Base-by-base conservation (phyloP, 495 filamentous ascomycete species). In the Lindgomyces ingoldianus region DNA sequence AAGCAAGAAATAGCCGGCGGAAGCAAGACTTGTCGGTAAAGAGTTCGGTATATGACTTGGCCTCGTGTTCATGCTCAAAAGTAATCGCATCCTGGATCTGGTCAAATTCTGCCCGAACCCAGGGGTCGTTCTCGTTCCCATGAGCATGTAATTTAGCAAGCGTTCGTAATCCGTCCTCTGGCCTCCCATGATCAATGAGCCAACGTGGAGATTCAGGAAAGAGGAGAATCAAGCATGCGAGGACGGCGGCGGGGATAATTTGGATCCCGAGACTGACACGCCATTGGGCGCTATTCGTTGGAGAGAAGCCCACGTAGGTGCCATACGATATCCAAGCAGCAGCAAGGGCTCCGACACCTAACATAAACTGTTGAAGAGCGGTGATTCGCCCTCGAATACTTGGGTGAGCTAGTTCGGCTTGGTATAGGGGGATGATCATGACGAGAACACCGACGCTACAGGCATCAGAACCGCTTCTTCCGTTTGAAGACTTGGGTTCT, bases 1-100 rank as follows among this genome's bases (percentile, higher is more conserved):
- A 84, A 56, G 85, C 86, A 16, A 91, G 78, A 72, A 90, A 85
- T 10, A 91, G 74, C 14, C 88, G 82, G 18, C 88, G 84, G 78
- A 89, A 89, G 1, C 82, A 85, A 2, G 85, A 84, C 25, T 78
- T 81, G 60, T 84, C 83, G 4, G 73, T 84, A 71, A 90, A 87
- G 1, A 91, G 78, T 64, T 90, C 88, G 1, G 72, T 24, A 69
- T 89, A 89, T 6, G 83, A 87, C 72, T 87, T 89, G 16, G 87
- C 88, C 68, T 87, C 85, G 52, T 89, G 73, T 68, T 88, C 87
- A 49, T 74, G 80, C 60, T 78, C 80, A 48, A 73, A 84, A 59
- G 70, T 81, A 47, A 86, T 81, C n/a, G 75, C 75, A 21, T 84
- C 87, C 69, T 85, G 84, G 64, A 90, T 88, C 64, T 84, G 80